Evolutionary conservation across 345 rosid genomes (phyloP).

Genomic region (Carallia brachiata): DNA sequence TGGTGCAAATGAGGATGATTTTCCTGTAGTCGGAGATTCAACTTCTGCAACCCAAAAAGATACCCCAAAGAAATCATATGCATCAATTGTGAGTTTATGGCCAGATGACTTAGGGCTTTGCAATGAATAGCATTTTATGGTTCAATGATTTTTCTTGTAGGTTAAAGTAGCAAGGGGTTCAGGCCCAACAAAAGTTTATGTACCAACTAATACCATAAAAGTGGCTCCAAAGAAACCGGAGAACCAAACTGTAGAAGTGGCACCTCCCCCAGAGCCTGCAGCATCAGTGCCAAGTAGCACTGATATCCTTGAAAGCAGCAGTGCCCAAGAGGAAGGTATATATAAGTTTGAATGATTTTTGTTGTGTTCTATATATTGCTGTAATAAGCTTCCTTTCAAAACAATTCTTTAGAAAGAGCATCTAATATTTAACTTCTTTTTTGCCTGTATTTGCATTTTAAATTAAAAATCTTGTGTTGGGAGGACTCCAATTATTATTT

Average conservation of each 20-base stretch:
- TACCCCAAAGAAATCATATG: conserved; percentile 30
- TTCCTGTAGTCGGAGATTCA: conserved; percentile 19
- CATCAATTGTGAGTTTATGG: conserved; percentile 30
- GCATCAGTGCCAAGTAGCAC: conserved; percentile 14
- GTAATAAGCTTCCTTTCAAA: neutral
- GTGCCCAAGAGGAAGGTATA: conserved; percentile 23
- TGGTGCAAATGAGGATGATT: conserved; percentile 11
- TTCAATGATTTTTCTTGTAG: conserved; percentile 9
- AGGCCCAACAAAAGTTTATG: conserved; percentile 12
- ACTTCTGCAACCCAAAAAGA: conserved; percentile 13
- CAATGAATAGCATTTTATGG: neutral
- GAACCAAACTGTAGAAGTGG: conserved; percentile 3
- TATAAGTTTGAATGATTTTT: neutral
- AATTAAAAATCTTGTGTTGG: neutral
- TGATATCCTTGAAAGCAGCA: conserved; percentile 17
- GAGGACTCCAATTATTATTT: neutral
- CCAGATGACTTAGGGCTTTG: neutral
- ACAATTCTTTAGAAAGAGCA: neutral
- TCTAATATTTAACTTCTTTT: neutral
- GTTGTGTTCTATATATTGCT: neutral
- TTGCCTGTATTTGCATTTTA: neutral
- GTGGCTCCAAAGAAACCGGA: conserved; percentile 20
- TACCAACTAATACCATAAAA: conserved; percentile 10
- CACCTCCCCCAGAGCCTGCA: conserved; percentile 21
- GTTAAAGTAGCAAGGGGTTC: conserved; percentile 22